phyloP scores from a whole-genome alignment of 1,284 basidiomycete species.

The Ustilago crameri region DNA sequence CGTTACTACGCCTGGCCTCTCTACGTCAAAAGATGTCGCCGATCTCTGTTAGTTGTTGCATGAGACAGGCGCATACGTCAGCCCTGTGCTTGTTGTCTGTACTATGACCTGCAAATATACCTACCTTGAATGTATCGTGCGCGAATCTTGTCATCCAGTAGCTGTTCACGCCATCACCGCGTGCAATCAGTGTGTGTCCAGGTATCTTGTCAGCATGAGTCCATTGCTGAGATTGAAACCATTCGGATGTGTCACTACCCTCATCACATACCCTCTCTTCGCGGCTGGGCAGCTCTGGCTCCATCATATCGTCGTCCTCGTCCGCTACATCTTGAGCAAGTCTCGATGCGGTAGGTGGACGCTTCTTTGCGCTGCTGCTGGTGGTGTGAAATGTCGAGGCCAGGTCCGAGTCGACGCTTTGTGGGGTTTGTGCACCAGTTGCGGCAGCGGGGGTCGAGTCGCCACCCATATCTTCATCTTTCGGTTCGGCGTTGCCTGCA shows the following conservation, averaged over 20 bases:
- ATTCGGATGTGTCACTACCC: background rate
- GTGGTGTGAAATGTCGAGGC: conserved; percentile 30
- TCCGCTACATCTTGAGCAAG: conserved; percentile 3
- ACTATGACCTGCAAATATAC: background rate
- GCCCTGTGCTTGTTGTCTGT: background rate
- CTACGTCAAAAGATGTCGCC: conserved; percentile 50
- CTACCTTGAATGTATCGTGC: conserved; percentile 54
- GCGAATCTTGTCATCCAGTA: conserved; percentile 55
- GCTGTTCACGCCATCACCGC: conserved; percentile 4
- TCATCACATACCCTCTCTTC: conserved; percentile 25
- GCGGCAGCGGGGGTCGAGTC: conserved; percentile 13
- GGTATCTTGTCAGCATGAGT: background rate
- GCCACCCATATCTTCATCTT: conserved; percentile 25
- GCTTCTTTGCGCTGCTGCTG: conserved; percentile 18
- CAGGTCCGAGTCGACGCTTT: conserved; percentile 28
- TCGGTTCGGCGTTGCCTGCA: background rate
- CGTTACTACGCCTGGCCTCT: background rate
- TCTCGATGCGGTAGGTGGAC: conserved; percentile 13
- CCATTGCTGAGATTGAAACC: background rate
- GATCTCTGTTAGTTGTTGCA: conserved; percentile 24
- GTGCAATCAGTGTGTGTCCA: background rate
- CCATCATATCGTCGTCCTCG: conserved; percentile 33
- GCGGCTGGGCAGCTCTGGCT: conserved; percentile 20
- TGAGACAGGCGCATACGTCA: background rate
- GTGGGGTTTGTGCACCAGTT: conserved; percentile 21